Evolutionary conservation across 805 yeast genomes (phyloP).

Genomic region (Barnettozyma californica): DNA sequence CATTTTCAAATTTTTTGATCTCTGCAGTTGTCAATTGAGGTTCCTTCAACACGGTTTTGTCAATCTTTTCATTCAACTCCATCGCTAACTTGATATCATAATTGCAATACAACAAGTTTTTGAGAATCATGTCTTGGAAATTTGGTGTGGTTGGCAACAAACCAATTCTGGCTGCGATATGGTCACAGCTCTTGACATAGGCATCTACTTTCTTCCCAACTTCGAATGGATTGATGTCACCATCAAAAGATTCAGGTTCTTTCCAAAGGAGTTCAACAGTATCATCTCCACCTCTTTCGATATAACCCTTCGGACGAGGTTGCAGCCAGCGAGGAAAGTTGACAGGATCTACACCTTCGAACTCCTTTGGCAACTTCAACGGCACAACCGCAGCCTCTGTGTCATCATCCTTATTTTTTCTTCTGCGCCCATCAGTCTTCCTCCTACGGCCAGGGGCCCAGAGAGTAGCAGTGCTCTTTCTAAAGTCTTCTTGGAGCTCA

Average conservation of each 20-base stretch:
- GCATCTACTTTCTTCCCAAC: constrained; percentile 35
- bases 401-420: constrained; percentile 15
- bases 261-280: constrained; percentile 68
- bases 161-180: constrained; percentile 49
- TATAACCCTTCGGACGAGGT: constrained; percentile 71
- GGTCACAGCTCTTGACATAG: constrained; percentile 51
- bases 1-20: constrained; percentile 63
- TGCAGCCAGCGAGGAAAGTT: constrained; percentile 73
- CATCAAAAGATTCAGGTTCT: constrained; percentile 25
- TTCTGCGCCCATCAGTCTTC: constrained; percentile 24
- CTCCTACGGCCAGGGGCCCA: constrained; percentile 14
- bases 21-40: constrained; percentile 72
- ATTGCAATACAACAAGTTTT: constrained; percentile 43
- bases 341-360: constrained; percentile 32
- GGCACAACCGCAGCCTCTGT: constrained; percentile 12
- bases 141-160: constrained; percentile 68
- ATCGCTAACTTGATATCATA: constrained; percentile 52
- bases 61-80: constrained; percentile 37
- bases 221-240: constrained; percentile 16
- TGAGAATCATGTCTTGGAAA: constrained; percentile 69
- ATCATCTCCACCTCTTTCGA: constrained; percentile 77
- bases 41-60: constrained; percentile 59
- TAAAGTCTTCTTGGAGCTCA: constrained; percentile 17
- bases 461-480: constrained; percentile 11
- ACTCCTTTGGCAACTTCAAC: constrained; percentile 45